Percentiles rank a stretch among this genome's conserved stretches.
These are phyloP conservation scores for Trichosporon ovoides DNA, from an alignment of 1,284 basidiomycete genomes.

Conservation along the genomic window DNA sequence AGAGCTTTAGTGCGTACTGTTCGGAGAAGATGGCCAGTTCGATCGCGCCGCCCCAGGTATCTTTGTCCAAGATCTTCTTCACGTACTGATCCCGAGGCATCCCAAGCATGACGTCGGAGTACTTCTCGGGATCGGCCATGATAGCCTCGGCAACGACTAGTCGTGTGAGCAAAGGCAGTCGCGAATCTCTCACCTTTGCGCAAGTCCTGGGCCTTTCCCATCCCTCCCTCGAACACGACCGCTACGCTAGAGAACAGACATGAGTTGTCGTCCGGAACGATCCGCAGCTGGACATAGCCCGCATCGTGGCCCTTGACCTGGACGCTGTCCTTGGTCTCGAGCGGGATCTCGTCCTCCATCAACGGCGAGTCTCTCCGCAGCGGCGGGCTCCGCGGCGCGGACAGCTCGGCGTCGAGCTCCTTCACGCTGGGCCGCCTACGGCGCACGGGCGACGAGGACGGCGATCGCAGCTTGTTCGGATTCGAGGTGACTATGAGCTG, in stretches of 20 bases:
- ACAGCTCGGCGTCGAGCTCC: constrained; percentile 28
- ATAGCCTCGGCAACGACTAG: constrained; percentile 74
- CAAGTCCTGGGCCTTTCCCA: constrained; percentile 52
- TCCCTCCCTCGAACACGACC: constrained; percentile 74
- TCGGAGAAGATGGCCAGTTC: constrained; percentile 75
- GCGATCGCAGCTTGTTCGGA: constrained; percentile 16
- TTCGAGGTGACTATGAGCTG: constrained; percentile 69
- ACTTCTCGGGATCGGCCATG: constrained; percentile 61
- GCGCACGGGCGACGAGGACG: constrained; percentile 13
- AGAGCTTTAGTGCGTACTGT: constrained; percentile 48
- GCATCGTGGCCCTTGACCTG: constrained; percentile 51
- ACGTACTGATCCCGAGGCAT: constrained; percentile 71
- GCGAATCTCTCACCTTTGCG: constrained; percentile 31
- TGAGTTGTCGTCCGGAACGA: constrained; percentile 88
- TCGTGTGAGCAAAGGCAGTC: constrained; percentile 36
- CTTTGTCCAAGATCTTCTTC: constrained; percentile 66
- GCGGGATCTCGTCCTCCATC: constrained; percentile 18
- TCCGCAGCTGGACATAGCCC: constrained; percentile 51
- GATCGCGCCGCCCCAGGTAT: constrained; percentile 90
- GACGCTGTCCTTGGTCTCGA: constrained; percentile 28
- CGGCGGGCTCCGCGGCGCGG: constrained; percentile 29
- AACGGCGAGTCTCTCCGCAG: constrained; percentile 14
- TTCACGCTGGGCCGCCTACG: constrained; percentile 37
- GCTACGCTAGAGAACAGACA: constrained; percentile 84
- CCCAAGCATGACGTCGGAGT: constrained; percentile 80